Evolutionary conservation across 495 filamentous ascomycete species (phyloP).

Genomic region (Clohesyomyces aquaticus): DNA sequence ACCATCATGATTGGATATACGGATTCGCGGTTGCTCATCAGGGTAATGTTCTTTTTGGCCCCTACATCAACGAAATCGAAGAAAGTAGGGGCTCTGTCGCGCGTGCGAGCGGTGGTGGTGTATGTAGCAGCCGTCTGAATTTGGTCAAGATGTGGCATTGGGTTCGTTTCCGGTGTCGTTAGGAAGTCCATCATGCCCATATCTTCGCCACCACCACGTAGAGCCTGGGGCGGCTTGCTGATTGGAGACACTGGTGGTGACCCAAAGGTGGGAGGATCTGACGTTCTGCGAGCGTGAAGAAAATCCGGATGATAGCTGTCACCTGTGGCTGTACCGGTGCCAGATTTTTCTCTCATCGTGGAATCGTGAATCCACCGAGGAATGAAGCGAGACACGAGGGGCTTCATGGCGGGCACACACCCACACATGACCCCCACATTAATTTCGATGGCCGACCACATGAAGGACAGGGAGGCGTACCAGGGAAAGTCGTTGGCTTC

Average conservation of each 20-base stretch:
- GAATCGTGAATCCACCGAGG: conserved; percentile 67
- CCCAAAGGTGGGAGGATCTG: neutral
- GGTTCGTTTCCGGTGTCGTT: conserved; percentile 56
- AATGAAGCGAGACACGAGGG: conserved; percentile 73
- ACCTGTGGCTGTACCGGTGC: conserved; percentile 22
- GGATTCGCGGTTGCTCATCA: conserved; percentile 47
- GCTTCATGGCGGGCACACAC: conserved; percentile 87
- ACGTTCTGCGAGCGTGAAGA: conserved; percentile 1
- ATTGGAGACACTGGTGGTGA: conserved; percentile 13
- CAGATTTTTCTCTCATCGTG: conserved; percentile 25
- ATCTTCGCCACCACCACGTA: conserved; percentile 41
- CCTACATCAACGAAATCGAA: conserved; percentile 88
- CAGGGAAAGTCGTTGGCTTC: conserved; percentile 59
- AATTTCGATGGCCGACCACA: conserved; percentile 93
- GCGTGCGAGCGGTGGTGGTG: conserved; percentile 39
- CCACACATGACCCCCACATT: conserved; percentile 86
- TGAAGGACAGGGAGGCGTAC: conserved; percentile 82
- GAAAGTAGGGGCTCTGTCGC: conserved; percentile 52
- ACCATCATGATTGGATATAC: conserved; percentile 49
- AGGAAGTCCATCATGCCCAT: conserved; percentile 64
- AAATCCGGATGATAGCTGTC: conserved; percentile 12
- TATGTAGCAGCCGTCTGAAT: conserved; percentile 42
- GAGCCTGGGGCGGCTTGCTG: conserved; percentile 21
- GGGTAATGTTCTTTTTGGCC: conserved; percentile 71
- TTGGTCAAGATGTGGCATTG: conserved; percentile 34